Percentiles rank a stretch among this genome's conserved stretches.
Conservation (phyloP, 805 yeast species). For the Candida vaughaniae region DNA sequence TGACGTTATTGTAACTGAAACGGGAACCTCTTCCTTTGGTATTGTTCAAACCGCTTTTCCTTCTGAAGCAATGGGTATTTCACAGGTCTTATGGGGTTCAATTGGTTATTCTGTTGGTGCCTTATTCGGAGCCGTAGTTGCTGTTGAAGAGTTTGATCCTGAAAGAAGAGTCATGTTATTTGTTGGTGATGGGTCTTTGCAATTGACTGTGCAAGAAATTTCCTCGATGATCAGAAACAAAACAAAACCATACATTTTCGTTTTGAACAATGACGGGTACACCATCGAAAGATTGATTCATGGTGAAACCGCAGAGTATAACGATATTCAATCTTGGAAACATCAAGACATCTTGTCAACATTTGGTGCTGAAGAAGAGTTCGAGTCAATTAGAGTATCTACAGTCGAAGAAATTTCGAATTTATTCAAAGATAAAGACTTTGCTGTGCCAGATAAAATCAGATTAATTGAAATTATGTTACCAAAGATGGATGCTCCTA, state of each 20-base stretch:
- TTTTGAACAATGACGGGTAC: constrained; percentile 40
- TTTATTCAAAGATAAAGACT: constrained; percentile 25
- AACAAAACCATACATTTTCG: constrained; percentile 36
- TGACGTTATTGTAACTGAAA: constrained; percentile 33
- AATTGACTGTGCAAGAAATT: constrained; percentile 41
- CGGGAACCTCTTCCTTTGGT: constrained; percentile 38
- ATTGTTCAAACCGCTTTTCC: constrained; percentile 32
- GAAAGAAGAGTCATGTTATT: constrained; percentile 35
- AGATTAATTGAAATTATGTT: constrained; percentile 38
- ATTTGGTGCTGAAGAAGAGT: constrained; percentile 28
- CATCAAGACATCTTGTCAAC: constrained; percentile 31
- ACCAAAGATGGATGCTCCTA: constrained; percentile 38
- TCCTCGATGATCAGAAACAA: constrained; percentile 37
- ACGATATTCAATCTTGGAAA: constrained; percentile 41
- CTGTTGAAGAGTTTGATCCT: constrained; percentile 33
- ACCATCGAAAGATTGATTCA: constrained; percentile 42
- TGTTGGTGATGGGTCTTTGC: constrained; percentile 45
- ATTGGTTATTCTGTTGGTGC: constrained; percentile 38
- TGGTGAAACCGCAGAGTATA: constrained; percentile 35
- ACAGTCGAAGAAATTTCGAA: constrained; percentile 25
- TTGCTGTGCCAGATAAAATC: constrained; percentile 30
- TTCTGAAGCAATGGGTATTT: constrained; percentile 28
- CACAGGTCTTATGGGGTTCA: constrained; percentile 37
- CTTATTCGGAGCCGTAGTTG: constrained; percentile 32
- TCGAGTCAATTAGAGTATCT: constrained; percentile 25